Percentiles rank a stretch among this genome's conserved stretches.
Conservation (phyloP, 768 basidiomycete species). For the Suillus alpinus region DNA sequence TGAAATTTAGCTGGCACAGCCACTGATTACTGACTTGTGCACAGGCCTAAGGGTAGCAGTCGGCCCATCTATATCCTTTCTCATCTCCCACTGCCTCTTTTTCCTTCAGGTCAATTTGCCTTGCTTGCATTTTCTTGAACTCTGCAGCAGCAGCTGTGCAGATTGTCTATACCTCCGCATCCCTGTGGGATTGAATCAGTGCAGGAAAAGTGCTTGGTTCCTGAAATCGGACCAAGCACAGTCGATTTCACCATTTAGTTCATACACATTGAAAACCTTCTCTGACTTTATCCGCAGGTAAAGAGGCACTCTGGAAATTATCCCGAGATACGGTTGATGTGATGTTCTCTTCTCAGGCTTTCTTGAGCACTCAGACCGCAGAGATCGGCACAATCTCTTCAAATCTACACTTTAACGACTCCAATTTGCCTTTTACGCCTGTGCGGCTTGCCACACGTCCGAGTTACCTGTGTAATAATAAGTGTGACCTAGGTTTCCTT, state of each 20-base stretch:
- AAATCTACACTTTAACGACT: not conserved
- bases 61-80: constrained; percentile 14
- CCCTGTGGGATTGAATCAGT: not conserved
- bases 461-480: constrained; percentile 16
- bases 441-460: constrained; percentile 7
- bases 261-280: not conserved
- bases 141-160: not conserved
- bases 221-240: not conserved
- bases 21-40: constrained; percentile 17
- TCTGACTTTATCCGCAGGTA: not conserved
- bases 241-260: not conserved
- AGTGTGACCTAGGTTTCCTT: constrained; percentile 2
- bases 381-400: not conserved
- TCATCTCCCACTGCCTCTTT: constrained; percentile 13
- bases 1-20: constrained; percentile 15
- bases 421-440: constrained; percentile 1
- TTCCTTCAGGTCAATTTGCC: not conserved
- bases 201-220: not conserved
- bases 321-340: not conserved
- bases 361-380: constrained; percentile 8
- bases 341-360: constrained; percentile 5
- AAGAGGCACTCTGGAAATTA: not conserved
- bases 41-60: constrained; percentile 4
- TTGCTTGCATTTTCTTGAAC: not conserved
- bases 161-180: not conserved